Base-by-base conservation (phyloP, 2,329 filamentous ascomycete species). In the Clarireedia sp. region DNA sequence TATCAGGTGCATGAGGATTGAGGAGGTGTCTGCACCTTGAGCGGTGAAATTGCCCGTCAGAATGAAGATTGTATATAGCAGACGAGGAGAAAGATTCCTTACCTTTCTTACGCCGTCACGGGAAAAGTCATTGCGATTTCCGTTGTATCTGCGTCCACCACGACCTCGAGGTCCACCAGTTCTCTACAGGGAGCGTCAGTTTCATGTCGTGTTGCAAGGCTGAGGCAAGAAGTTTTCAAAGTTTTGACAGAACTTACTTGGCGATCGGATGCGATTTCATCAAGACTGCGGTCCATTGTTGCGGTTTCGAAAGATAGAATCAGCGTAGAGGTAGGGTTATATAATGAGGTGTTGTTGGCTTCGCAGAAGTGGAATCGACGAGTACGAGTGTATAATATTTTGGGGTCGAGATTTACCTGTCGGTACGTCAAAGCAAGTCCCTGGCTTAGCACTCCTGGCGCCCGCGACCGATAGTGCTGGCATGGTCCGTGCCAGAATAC, bases 71-170 rank as follows among this genome's bases (percentile, higher is more conserved):
- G 37, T 12, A 12, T 43, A 12, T 23, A 21, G 23, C 29, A 17
- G 3, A 43, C 16, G n/a, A 10, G 36, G 9, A 51, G 29, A 19
- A 7, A 19, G 21, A 33, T 10, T 57, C 68, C 46, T 46, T 71
- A 92, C 90, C 90, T 95, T 95, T 90, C 86, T 91, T 71, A 92
- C 81, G 74, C 89, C 89, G 74, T 94, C 89, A 74, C 88, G 86
- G 68, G 87, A 86, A 65, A 80, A 85, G 47, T 77, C 76, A 60
- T 61, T 67, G 44, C 67, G 60, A 44, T 50, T 43, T 33, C 29
- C 29, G 45, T 66, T 67, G 60, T 63, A 63, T 62, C 66, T 67
- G 54, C 65, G 66, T 50, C 63, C 65, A 58, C 65, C 61, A 58
- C 65, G 62, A 59, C 63, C 64, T 59, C 65, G 62, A 61, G 59